Percentiles rank a stretch among this genome's conserved stretches.
phyloP scores from a whole-genome alignment of 179 eudicot genomes.

The Drosera spatulata region DNA sequence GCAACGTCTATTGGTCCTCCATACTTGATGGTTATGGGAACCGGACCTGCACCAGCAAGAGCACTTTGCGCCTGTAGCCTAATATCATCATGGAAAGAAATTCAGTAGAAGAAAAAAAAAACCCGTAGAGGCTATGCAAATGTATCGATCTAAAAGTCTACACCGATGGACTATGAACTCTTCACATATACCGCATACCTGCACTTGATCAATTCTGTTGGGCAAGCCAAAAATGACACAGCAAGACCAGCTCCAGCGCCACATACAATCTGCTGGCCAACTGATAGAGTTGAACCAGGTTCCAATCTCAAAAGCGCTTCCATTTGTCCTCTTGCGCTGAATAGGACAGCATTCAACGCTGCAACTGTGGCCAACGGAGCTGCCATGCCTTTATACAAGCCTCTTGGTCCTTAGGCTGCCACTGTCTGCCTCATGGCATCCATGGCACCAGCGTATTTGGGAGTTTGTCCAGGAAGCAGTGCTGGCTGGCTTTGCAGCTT shows the following conservation, averaged over 20 bases:
- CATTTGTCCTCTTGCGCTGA: too few species aligned
- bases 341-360: too few species aligned
- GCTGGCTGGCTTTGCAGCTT: too few species aligned
- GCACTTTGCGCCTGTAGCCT: constrained; percentile 97
- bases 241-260: constrained; percentile 95
- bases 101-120: background rate
- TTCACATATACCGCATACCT: constrained; percentile 24
- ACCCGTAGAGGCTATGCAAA: background rate
- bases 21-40: constrained; percentile 47
- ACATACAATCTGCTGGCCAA: constrained; percentile 59
- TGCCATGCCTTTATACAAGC: too few species aligned
- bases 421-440: too few species aligned
- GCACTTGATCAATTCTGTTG: constrained; percentile 90
- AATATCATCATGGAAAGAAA: constrained; percentile 7
- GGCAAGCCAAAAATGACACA: constrained; percentile 17
- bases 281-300: constrained; percentile 4
- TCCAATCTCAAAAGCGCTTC: too few species aligned
- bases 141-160: background rate
- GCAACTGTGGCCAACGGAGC: too few species aligned
- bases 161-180: background rate
- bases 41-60: constrained; percentile 38
- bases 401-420: too few species aligned
- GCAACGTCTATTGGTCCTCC: constrained; percentile 89
- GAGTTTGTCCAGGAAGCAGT: too few species aligned
- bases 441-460: too few species aligned